A percentile compares a stretch with the other conserved stretches of the same genome.
Conservation (phyloP, 2,329 filamentous ascomycete species). For the Calonectria hawksworthii region DNA sequence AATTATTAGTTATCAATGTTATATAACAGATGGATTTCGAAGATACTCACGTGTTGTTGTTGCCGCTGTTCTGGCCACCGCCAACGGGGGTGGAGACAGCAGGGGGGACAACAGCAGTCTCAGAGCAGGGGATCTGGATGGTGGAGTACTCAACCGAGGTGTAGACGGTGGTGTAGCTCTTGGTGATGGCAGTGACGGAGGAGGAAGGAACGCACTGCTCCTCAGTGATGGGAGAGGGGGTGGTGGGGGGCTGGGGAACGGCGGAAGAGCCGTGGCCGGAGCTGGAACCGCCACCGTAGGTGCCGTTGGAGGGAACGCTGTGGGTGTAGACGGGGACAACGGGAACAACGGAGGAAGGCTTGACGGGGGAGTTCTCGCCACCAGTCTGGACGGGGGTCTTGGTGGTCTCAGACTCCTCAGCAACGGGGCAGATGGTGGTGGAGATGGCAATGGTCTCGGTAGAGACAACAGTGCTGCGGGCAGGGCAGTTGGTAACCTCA, state of each 20-base stretch:
- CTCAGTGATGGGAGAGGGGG: constrained; percentile 37
- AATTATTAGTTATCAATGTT: constrained; percentile 27
- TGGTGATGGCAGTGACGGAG: constrained; percentile 67
- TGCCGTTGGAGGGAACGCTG: constrained; percentile 24
- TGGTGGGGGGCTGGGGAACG: constrained; percentile 34
- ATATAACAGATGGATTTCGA: neutral
- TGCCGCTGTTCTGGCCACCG: constrained; percentile 43
- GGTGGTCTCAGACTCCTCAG: constrained; percentile 37
- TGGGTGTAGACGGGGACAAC: constrained; percentile 3
- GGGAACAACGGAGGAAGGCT: constrained; percentile 22
- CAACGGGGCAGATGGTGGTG: constrained; percentile 57
- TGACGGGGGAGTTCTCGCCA: constrained; percentile 23
- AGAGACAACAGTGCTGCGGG: constrained; percentile 52
- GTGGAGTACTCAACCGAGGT: constrained; percentile 67
- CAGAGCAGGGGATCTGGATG: constrained; percentile 44
- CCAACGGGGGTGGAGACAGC: constrained; percentile 43
- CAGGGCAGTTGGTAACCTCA: constrained; percentile 74
- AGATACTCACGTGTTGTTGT: constrained; percentile 51
- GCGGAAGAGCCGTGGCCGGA: neutral
- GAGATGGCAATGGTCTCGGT: constrained; percentile 56
- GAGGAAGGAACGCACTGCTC: constrained; percentile 42
- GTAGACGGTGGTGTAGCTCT: constrained; percentile 68
- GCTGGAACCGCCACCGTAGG: neutral
- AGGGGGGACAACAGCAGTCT: constrained; percentile 45
- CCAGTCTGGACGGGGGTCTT: constrained; percentile 32